Conservation (phyloP, 2,329 filamentous ascomycete genomes). For the Epichloe gansuensis region DNA sequence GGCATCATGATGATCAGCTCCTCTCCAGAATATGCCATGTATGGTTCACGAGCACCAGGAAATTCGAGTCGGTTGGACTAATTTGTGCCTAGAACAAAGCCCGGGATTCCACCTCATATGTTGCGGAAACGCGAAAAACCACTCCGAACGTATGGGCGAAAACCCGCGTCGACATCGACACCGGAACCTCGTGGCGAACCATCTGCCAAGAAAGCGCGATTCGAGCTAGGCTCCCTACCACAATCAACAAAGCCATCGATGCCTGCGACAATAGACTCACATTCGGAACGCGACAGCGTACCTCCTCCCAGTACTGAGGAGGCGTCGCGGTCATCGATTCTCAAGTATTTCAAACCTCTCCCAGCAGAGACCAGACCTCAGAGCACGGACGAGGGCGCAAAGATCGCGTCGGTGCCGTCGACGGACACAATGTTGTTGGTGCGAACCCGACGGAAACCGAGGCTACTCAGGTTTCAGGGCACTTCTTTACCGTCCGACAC, state of each 20-base stretch:
- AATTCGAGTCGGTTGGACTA: not conserved
- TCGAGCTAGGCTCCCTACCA: not conserved
- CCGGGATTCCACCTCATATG: constrained; percentile 11
- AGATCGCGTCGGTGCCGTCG: constrained; percentile 9
- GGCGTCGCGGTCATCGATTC: constrained; percentile 20
- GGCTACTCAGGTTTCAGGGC: constrained; percentile 18
- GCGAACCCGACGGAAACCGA: constrained; percentile 11
- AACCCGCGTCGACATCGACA: constrained; percentile 12
- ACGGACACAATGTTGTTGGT: constrained; percentile 3
- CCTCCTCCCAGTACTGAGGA: not conserved
- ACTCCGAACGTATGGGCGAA: constrained; percentile 29
- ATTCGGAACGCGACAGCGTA: not conserved
- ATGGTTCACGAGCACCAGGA: not conserved
- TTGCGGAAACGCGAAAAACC: constrained; percentile 20
- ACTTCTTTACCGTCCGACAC: constrained; percentile 8
- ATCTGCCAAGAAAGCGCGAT: constrained; percentile 15
- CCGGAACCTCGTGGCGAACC: constrained; percentile 15
- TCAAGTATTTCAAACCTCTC: constrained; percentile 29
- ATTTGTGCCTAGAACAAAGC: constrained; percentile 17
- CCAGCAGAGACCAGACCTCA: constrained; percentile 4
- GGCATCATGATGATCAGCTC: constrained; percentile 8
- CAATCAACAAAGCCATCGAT: not conserved
- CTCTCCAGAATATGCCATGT: constrained; percentile 20
- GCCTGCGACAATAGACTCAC: not conserved
- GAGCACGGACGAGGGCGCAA: constrained; percentile 2